Evolutionary conservation across 495 filamentous ascomycete species (phyloP), one percentile per base, ranked within the genome.

Genomic region (Astrocystis sublimbata): DNA sequence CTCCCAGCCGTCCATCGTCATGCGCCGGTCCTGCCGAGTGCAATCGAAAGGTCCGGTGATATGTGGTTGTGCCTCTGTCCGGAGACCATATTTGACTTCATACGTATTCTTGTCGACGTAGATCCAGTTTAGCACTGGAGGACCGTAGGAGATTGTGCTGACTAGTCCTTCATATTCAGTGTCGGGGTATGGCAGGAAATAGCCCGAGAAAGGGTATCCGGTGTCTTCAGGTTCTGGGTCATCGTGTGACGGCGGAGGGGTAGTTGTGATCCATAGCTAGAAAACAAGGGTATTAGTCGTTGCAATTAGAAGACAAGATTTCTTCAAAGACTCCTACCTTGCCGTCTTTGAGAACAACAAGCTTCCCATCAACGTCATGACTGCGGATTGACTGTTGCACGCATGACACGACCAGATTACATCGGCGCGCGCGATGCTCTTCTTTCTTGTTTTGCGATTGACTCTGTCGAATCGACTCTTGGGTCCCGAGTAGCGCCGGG

Each of bases 81-180:
- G 76, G 3, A 80, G 71, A 0, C 83, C 85, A 59, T 86, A 83
- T 58, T 82, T 81, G 17, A 87, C 72, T 71, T 84, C 77, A 62
- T 79, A 75, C 6, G 75, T 85, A 61, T 83, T 78, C 62, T 79
- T 76, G 74, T 86, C 83, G 58, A 86, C 77, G 53, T 84, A 88
- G 12, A 88, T 81, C 85, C 85, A 88, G 73, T 87, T 86, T 19
- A 88, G 73, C 75, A 82, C 78, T 4, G 85, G 85, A 1, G 84
- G 83, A 58, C 84, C 80, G 60, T 85, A 83, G 7, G 75, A 71
- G 54, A 86, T 83, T 21, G 80, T 81, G 60, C 83, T 84, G 50
- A 88, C 85, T 42, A 86, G 70, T n/a, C 83, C 85, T 52, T 80
- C 83, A 45, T 79, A 72, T 49, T 75, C 71, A 24, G 83, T 79